Evolutionary conservation across 148 eudicot species (phyloP), one percentile per base, ranked within the genome.

Genomic region (Agrostemma githago): DNA sequence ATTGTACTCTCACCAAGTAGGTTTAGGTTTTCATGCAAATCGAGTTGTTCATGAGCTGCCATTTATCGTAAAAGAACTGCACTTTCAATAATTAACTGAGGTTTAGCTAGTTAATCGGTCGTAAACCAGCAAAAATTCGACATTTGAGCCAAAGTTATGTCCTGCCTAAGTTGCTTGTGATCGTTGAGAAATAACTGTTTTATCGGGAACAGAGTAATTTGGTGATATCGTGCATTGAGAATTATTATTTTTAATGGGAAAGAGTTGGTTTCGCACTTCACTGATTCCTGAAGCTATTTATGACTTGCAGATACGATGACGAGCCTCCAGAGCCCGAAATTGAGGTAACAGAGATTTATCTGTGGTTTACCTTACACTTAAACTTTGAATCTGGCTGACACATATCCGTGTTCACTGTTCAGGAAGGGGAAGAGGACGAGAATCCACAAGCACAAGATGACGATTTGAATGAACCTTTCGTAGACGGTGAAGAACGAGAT

Each of bases 401-500:
- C 15, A 16, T 39, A 5, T 39, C 6, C 46, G 6, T 65, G 46
- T 38, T 40, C n/a, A 65, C 2, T 65, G 46, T 38, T 40, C n/a
- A 65, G 68, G 91, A 87, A 77, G 97, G 86, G 60, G 90, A 84
- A 54, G 91, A 83, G 59, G 91, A 84, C 62, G 85, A 83, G 48
- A 84, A 76, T 46, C 85, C 82, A 7, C 80, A 79, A 5, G 80
- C 78, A 3, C 83, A 76, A 51, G 85, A 86, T 34, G 98, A 94
- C 8, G 98, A 94, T 46, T 64, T 71, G 26, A 80, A 88, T 72
- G 98, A 94, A 43, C 85, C 89, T 16, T 44, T 89, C 39, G 79
- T 78, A 44, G 98, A 91, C 56, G 86, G 83, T 66, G 97, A 91
- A 9, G 92, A 91, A 10, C 86, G 82, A 77, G 78, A 87, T n/a